Conservation (phyloP, 2,329 filamentous ascomycete species). For the Ampelomyces quisqualis region DNA sequence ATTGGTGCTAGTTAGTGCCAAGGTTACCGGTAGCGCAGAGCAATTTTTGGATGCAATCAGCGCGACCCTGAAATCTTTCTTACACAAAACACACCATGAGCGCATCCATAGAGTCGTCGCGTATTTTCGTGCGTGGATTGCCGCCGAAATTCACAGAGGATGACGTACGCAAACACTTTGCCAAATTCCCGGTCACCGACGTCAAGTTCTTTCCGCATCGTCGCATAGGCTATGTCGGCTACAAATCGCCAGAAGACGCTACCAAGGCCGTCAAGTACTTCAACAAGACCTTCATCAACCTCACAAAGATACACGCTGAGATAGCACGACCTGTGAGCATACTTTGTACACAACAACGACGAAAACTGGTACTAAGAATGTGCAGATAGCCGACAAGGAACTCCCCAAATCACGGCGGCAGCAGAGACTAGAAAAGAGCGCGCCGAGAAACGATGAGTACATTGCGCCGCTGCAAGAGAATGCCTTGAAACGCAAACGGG, state of each 20-base stretch:
- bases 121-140: conserved; percentile 69
- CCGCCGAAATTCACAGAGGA: conserved; percentile 82
- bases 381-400: conserved; percentile 37
- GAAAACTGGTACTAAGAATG: conserved; percentile 27
- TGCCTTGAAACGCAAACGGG: conserved; percentile 68
- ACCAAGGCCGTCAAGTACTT: conserved; percentile 87
- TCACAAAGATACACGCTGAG: conserved; percentile 92
- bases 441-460: conserved; percentile 27
- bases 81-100: not conserved
- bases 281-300: conserved; percentile 90
- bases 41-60: conserved; percentile 9
- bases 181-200: conserved; percentile 79
- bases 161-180: conserved; percentile 87
- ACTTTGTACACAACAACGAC: not conserved
- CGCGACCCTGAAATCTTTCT: conserved; percentile 3
- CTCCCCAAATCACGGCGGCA: conserved; percentile 40
- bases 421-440: conserved; percentile 29
- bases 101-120: conserved; percentile 69
- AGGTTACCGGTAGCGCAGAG: conserved; percentile 7
- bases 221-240: conserved; percentile 93
- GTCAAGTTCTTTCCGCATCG: conserved; percentile 86
- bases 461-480: conserved; percentile 29
- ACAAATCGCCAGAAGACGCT: conserved; percentile 79
- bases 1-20: conserved; percentile 3
- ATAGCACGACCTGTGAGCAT: conserved; percentile 73